Percentiles rank a stretch among this genome's conserved stretches.
Evolutionary conservation across 495 filamentous ascomycete species (phyloP).

Genomic region (Bacidia rubella): DNA sequence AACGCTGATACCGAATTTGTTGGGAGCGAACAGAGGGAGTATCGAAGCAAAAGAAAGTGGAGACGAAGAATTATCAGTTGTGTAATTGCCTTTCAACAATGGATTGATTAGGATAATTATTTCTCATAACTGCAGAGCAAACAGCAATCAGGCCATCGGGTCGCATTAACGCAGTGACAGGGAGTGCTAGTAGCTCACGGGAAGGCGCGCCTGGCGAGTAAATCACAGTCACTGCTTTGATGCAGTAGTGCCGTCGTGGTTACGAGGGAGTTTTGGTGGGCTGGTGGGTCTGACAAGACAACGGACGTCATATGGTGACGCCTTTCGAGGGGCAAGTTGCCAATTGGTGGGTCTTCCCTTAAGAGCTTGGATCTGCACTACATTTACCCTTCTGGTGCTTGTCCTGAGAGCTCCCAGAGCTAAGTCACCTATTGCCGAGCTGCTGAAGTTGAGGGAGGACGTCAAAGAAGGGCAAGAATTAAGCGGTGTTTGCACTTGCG

Average conservation of each 20-base stretch:
- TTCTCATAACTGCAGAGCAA: background rate
- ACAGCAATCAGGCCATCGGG: background rate
- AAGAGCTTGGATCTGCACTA: background rate
- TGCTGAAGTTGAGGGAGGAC: background rate
- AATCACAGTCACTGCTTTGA: background rate
- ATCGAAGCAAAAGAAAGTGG: no score
- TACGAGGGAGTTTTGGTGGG: no score
- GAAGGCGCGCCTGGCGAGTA: background rate
- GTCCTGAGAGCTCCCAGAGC: background rate
- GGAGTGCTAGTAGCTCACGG: background rate
- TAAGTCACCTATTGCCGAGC: background rate
- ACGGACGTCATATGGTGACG: background rate
- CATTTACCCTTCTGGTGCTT: background rate
- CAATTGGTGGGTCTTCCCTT: background rate
- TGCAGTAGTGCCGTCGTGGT: no score
- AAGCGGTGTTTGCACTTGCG: background rate
- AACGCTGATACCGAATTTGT: no score
- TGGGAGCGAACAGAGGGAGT: no score
- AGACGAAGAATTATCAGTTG: no score
- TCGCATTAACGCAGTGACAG: background rate
- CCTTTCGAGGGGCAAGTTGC: background rate
- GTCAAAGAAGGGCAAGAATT: background rate
- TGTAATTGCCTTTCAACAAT: background rate
- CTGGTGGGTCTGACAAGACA: background rate
- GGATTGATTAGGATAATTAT: background rate